These are phyloP conservation scores for Alternaria conjuncta DNA, from an alignment of 2,329 filamentous ascomycete species.

Conservation along the genomic window DNA sequence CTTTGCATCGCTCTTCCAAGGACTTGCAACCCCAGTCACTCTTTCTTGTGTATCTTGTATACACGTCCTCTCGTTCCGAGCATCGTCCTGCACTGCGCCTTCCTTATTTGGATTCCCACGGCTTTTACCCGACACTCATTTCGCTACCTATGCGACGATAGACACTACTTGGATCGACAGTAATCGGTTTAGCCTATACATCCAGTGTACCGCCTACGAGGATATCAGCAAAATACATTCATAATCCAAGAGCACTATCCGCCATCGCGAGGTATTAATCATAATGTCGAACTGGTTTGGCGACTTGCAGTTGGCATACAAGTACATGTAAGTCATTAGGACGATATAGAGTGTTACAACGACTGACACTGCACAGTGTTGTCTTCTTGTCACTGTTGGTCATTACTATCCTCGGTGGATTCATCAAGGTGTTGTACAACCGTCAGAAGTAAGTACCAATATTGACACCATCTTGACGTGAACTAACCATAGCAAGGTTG, in stretches of 20 bases:
- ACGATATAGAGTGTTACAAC: neutral
- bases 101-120: constrained; percentile 20
- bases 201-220: neutral
- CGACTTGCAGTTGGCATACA: constrained; percentile 45
- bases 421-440: constrained; percentile 45
- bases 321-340: constrained; percentile 39
- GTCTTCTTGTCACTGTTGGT: constrained; percentile 43
- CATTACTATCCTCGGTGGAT: constrained; percentile 41
- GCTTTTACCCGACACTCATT: constrained; percentile 22
- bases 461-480: neutral
- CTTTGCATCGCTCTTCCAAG: constrained; percentile 24
- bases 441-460: constrained; percentile 41
- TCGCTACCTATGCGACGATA: neutral
- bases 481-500: constrained; percentile 32
- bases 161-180: neutral
- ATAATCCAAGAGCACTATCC: neutral
- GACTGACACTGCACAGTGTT: constrained; percentile 35
- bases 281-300: constrained; percentile 41
- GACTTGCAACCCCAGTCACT: constrained; percentile 27
- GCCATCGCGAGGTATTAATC: neutral
- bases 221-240: neutral
- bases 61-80: constrained; percentile 46
- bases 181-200: neutral
- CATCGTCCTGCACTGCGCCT: constrained; percentile 9
- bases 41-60: constrained; percentile 38